Percentiles rank a stretch among this genome's conserved stretches.
Conservation (phyloP, 2,329 filamentous ascomycete species). For the Colletotrichum endophyticum region DNA sequence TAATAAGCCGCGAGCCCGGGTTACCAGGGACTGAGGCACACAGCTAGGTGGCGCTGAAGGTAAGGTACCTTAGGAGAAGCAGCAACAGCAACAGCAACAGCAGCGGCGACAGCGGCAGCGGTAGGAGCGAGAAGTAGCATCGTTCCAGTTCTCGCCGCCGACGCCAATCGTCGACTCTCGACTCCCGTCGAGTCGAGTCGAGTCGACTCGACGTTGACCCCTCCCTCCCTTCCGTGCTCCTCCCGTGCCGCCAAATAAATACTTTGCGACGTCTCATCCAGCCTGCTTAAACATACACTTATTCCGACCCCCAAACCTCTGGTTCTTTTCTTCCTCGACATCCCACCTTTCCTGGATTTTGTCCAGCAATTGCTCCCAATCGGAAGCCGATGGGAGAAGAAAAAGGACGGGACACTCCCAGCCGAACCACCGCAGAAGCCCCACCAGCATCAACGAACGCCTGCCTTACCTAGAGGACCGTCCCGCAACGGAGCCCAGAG, state of each 20-base stretch:
- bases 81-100: background rate
- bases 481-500: slow-evolving; percentile 13
- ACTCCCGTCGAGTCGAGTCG: background rate
- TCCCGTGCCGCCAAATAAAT: slow-evolving; percentile 10
- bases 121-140: background rate
- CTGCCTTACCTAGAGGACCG: background rate
- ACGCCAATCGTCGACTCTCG: background rate
- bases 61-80: background rate
- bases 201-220: background rate
- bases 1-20: background rate
- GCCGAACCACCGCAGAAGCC: background rate
- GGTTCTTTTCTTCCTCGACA: background rate
- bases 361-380: background rate
- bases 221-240: background rate
- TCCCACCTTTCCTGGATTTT: background rate
- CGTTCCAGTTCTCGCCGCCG: background rate
- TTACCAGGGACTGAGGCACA: background rate
- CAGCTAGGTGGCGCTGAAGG: background rate
- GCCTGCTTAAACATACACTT: slow-evolving; percentile 6
- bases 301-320: background rate
- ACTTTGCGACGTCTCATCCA: slow-evolving; percentile 13
- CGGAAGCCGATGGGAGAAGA: background rate
- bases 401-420: background rate
- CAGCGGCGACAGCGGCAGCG: background rate
- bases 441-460: slow-evolving; percentile 6